Evolutionary conservation across 2,329 filamentous ascomycete species (phyloP), one percentile per base, ranked within the genome.

Genomic region (Diplodia scrobiculata): DNA sequence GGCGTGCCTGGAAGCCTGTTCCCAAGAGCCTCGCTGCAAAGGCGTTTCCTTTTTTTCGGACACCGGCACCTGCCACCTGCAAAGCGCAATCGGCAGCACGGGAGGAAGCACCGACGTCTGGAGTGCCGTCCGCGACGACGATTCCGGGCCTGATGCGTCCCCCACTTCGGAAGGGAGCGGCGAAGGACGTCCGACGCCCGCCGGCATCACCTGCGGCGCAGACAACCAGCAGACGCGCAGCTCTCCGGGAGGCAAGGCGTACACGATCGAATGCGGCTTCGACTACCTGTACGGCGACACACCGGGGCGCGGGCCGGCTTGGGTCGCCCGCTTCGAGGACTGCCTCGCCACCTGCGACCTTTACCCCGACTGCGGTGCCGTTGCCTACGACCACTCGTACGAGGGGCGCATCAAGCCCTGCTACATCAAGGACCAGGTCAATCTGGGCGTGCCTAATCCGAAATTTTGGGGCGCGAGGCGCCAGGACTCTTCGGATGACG

Each of bases 181-280:
- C 29, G 29, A 32, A 32, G 29, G 29, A 32, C 5, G 29, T 6
- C 13, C 52, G 13, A 13, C 17, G 11, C 17, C 50, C 25, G 27
- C 5, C 50, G 25, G 3, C 19, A 29, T 50, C 5, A 36, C 41
- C 41, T 50, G 58, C n/a, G 9, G 14, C 19, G 13, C 13, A 19
- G 45, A 50, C 41, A 21, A 50, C 38, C 14, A 21, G 1, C 25
- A 32, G 41, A 51, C 9, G 5, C 41, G 25, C 17, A 53, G 2
- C 29, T 41, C 62, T 6, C 19, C 17, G 14, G 11, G 10, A 6
- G 21, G 34, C 19, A 45, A 41, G 3, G 1, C 17, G 1, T 64
- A 47, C 48, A 41, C 41, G 13, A 45, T 52, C 48, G 62, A 54
- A 13, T 64, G 62, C 36, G 48, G 48, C 10, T 5, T 52, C 5